Conservation (phyloP, 2,329 filamentous ascomycete genomes). For the Arthrobotrys conoides region DNA sequence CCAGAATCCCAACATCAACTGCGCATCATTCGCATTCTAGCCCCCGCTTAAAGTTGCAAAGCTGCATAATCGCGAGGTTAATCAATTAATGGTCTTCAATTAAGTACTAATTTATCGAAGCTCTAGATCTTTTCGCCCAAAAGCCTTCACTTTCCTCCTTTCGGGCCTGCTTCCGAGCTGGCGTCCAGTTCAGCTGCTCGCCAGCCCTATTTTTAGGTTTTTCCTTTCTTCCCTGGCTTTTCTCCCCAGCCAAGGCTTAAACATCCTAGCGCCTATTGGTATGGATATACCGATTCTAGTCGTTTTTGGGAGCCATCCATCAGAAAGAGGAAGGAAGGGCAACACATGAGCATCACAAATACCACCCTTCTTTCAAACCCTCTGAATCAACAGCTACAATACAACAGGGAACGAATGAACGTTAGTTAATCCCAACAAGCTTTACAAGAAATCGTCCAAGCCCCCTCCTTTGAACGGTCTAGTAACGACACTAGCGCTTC, state of each 20-base stretch:
- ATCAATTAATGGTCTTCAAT: background rate
- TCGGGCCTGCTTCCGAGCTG: constrained; percentile 17
- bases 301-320: constrained; percentile 10
- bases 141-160: background rate
- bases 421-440: constrained; percentile 4
- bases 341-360: constrained; percentile 30
- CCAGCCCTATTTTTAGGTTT: constrained; percentile 27
- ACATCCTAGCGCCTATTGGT: background rate
- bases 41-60: background rate
- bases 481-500: constrained; percentile 32
- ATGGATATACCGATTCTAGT: constrained; percentile 26
- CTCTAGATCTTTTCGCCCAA: constrained; percentile 3
- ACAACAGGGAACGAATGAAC: background rate
- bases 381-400: constrained; percentile 12
- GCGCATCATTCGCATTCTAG: no score
- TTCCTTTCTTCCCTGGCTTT: background rate
- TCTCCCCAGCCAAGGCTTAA: background rate
- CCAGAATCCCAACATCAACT: no score
- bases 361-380: no score
- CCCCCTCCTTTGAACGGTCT: constrained; percentile 8
- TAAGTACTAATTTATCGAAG: background rate
- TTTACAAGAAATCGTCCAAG: constrained; percentile 13
- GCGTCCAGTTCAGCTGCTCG: background rate
- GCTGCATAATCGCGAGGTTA: background rate
- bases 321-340: constrained; percentile 32